Percentiles rank a stretch among this genome's conserved stretches.
phyloP scores from a whole-genome alignment of 2,329 filamentous ascomycete genomes.

The Claviceps sp. region DNA sequence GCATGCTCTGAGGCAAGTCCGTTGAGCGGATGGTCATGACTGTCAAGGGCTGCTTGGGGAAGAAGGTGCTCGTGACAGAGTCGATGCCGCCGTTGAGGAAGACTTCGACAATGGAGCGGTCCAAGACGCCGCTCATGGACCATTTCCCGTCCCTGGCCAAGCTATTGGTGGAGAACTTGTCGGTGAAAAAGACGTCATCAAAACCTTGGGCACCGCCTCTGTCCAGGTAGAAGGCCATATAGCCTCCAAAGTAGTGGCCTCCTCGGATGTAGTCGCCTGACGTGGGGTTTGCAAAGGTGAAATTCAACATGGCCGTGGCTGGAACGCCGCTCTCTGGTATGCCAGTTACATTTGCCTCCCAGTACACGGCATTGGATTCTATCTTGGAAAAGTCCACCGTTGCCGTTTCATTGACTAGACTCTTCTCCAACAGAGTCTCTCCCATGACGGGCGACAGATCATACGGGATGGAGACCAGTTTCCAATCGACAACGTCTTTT shows the following conservation, averaged over 20 bases:
- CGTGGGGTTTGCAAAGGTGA: conserved; percentile 13
- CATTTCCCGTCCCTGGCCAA: conserved; percentile 10
- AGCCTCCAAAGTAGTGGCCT: conserved; percentile 15
- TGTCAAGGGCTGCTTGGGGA: conserved; percentile 14
- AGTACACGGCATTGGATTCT: conserved; percentile 36
- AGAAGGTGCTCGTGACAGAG: conserved; percentile 19
- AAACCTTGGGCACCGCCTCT: conserved; percentile 15
- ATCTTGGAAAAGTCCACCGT: conserved; percentile 36
- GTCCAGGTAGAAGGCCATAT: conserved; percentile 16
- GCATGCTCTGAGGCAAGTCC: conserved; percentile 10
- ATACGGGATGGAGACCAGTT: conserved; percentile 36
- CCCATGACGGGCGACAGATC: conserved; percentile 34
- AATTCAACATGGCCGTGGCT: conserved; percentile 15
- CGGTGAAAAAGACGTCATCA: conserved; percentile 19
- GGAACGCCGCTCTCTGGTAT: conserved; percentile 10
- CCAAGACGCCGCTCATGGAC: conserved; percentile 20
- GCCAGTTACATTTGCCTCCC: conserved; percentile 38
- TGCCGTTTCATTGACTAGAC: conserved; percentile 33
- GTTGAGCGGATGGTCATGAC: conserved; percentile 10
- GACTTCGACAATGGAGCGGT: conserved; percentile 22
- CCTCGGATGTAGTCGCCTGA: conserved; percentile 15
- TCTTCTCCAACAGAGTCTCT: conserved; percentile 26
- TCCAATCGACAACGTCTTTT: conserved; percentile 36
- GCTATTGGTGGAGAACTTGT: conserved; percentile 15
- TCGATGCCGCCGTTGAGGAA: conserved; percentile 22